Percentiles rank a stretch among this genome's conserved stretches.
Evolutionary conservation across 2,329 filamentous ascomycete species (phyloP).

Genomic region (Fonsecaea monophora): DNA sequence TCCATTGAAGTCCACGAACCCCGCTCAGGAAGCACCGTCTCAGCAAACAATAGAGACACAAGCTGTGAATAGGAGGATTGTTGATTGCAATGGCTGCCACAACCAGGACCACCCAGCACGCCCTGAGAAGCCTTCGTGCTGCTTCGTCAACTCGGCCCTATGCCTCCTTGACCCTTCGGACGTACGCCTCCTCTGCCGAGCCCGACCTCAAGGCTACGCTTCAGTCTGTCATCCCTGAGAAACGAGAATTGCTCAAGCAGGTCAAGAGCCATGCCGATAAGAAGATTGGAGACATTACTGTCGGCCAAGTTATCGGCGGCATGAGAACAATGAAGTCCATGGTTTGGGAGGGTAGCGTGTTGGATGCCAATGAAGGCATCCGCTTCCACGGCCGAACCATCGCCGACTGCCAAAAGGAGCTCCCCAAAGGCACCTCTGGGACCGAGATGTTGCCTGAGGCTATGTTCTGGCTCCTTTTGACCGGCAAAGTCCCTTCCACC

Average conservation of each 20-base stretch:
- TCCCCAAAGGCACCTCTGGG: conserved; percentile 89
- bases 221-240: conserved; percentile 82
- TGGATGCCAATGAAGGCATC: conserved; percentile 96
- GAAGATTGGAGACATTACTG: conserved; percentile 87
- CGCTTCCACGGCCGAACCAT: conserved; percentile 98
- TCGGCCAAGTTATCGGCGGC: conserved; percentile 91
- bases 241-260: conserved; percentile 90
- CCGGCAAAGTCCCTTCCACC: conserved; percentile 85
- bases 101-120: conserved; percentile 37
- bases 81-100: conserved; percentile 32
- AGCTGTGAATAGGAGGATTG: neutral
- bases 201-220: conserved; percentile 89
- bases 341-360: conserved; percentile 97
- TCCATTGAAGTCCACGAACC: conserved; percentile 11
- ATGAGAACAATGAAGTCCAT: conserved; percentile 98
- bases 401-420: conserved; percentile 92
- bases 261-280: conserved; percentile 86
- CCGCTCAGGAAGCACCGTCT: neutral
- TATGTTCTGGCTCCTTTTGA: conserved; percentile 99
- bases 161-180: conserved; percentile 49
- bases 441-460: conserved; percentile 98
- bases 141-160: conserved; percentile 29
- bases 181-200: conserved; percentile 77
- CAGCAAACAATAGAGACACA: conserved; percentile 1
- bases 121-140: conserved; percentile 34